Conservation (phyloP, 352 stramenopile genomes). For the Vaucheria bursata region DNA sequence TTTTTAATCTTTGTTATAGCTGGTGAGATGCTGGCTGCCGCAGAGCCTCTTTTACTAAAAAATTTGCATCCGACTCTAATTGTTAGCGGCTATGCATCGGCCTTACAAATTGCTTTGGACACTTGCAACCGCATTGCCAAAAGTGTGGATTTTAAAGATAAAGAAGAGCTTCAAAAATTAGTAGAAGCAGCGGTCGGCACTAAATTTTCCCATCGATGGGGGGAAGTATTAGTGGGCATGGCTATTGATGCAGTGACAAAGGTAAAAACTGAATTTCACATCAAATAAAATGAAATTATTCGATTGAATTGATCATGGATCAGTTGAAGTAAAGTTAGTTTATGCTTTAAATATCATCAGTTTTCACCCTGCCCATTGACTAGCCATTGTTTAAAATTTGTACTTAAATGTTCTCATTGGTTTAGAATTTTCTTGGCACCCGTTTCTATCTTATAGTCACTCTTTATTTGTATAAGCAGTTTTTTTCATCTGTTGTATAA, state of each 20-base stretch:
- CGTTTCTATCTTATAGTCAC: too few species aligned
- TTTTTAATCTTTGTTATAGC: conserved; percentile 52
- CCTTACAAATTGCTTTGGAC: conserved; percentile 71
- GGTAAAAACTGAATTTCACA: conserved; percentile 62
- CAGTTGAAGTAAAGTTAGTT: too few species aligned
- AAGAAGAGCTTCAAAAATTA: conserved; percentile 84
- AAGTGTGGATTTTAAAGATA: conserved; percentile 83
- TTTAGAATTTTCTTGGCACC: too few species aligned
- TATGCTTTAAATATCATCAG: too few species aligned
- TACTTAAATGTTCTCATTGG: too few species aligned
- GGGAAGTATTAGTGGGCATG: conserved; percentile 91
- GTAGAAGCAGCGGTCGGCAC: conserved; percentile 93
- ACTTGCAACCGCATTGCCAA: conserved; percentile 83
- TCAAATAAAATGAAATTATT: too few species aligned
- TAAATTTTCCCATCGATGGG: conserved; percentile 90
- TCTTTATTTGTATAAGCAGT: too few species aligned
- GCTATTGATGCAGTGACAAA: conserved; percentile 91
- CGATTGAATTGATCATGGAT: too few species aligned
- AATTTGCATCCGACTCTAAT: conserved; percentile 94
- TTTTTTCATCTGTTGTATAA: too few species aligned
- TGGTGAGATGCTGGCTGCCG: conserved; percentile 90
- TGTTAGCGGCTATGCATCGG: conserved; percentile 76
- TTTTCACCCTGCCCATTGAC: too few species aligned
- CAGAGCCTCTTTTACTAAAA: conserved; percentile 88
- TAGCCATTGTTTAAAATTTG: too few species aligned